These are phyloP conservation scores for Cynara cardunculus DNA, from an alignment of 129 eudicot species.

Conservation along the genomic window DNA sequence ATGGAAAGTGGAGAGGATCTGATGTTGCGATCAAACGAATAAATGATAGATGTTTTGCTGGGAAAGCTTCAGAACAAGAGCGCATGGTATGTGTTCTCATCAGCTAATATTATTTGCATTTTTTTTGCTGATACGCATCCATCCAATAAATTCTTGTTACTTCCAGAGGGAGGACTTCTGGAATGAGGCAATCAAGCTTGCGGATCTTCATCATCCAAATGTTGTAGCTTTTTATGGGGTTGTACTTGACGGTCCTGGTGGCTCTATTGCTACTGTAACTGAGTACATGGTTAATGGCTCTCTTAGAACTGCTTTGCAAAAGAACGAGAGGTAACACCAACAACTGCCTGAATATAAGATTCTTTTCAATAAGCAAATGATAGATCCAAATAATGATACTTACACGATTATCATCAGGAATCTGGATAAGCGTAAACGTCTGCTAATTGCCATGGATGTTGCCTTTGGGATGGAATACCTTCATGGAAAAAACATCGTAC, in stretches of 20 bases:
- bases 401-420: constrained; percentile 37
- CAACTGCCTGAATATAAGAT: neutral
- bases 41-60: constrained; percentile 85
- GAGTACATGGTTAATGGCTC: constrained; percentile 98
- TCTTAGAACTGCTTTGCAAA: constrained; percentile 69
- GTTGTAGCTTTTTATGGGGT: constrained; percentile 98
- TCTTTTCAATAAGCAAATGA: neutral
- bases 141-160: neutral
- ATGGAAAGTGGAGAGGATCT: constrained; percentile 97
- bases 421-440: constrained; percentile 86
- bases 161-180: constrained; percentile 83
- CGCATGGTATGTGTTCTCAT: constrained; percentile 60
- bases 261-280: constrained; percentile 85
- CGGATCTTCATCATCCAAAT: constrained; percentile 96
- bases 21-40: constrained; percentile 93
- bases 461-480: constrained; percentile 98
- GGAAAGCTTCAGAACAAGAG: constrained; percentile 83
- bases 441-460: constrained; percentile 88
- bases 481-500: constrained; percentile 87
- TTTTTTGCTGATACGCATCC: neutral
- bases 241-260: constrained; percentile 93
- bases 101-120: neutral
- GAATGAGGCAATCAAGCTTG: constrained; percentile 91
- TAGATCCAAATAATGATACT: neutral
- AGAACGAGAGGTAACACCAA: constrained; percentile 62